Percentiles rank a stretch among this genome's conserved stretches.
phyloP scores from a whole-genome alignment of 2,329 filamentous ascomycete species.

The Penicillium sp. region DNA sequence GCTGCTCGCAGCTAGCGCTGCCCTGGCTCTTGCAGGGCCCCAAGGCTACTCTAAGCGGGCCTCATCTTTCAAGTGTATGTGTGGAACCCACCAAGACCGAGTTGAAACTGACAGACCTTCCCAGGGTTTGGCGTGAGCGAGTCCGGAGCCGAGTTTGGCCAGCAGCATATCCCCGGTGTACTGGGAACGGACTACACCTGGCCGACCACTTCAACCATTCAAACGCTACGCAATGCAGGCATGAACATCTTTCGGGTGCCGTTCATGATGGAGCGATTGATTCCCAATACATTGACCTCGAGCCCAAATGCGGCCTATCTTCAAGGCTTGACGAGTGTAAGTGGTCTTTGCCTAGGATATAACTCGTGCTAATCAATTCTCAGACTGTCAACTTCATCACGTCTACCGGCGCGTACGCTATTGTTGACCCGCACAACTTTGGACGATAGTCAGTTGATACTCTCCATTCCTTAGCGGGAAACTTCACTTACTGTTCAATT shows the following conservation, averaged over 20 bases:
- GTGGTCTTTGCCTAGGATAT: not conserved
- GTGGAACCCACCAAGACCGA: not conserved
- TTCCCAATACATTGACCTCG: constrained; percentile 24
- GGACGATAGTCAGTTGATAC: constrained; percentile 36
- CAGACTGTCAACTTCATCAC: constrained; percentile 45
- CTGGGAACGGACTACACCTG: constrained; percentile 28
- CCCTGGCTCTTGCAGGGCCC: constrained; percentile 15
- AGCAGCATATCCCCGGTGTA: constrained; percentile 15
- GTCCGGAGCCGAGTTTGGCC: constrained; percentile 23
- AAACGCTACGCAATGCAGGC: constrained; percentile 24
- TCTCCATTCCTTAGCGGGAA: not conserved
- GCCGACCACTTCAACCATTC: constrained; percentile 26
- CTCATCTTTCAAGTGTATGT: constrained; percentile 19
- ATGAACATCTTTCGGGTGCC: constrained; percentile 34
- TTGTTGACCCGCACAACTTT: constrained; percentile 66
- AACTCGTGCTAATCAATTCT: not conserved
- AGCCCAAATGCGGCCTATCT: constrained; percentile 16
- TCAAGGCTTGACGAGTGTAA: constrained; percentile 2
- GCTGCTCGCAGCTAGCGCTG: constrained; percentile 13
- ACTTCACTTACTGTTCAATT: not conserved
- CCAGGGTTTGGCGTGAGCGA: constrained; percentile 22
- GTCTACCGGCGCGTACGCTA: constrained; percentile 53
- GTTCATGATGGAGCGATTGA: constrained; percentile 32
- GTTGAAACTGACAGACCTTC: not conserved
- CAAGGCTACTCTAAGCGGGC: constrained; percentile 16